Base-by-base conservation (phyloP, 176 grass and related monocot genomes). In the Tuctoria greenei region DNA sequence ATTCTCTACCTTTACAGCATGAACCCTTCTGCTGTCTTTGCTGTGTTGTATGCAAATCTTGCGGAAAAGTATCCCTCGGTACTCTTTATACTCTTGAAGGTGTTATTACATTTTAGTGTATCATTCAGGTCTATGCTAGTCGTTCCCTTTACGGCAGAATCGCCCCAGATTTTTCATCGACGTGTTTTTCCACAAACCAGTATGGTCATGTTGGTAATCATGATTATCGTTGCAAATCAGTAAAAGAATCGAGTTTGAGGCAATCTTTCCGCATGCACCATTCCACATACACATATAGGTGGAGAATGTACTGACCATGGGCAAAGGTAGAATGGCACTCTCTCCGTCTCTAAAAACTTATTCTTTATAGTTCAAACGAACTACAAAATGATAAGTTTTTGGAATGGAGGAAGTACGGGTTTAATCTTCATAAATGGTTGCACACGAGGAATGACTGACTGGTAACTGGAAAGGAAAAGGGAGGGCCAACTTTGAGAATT, bases 131-230 rank as follows among this genome's bases (percentile, higher is more conserved):
- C 17, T 51, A 36, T 41, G 28, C 12, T 25, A 25, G 68, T 68
- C 14, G 61, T 66, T 10, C 26, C 44, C 37, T 75, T 76, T 74
- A 43, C 4, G 55, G 69, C 50, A 18, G 86, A 74, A 69, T 38
- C 46, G 8, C 74, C 69, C 12, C 0, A 6, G 27, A 46, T 4
- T 63, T 44, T 62, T 17, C 10, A 21, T 79, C 20, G 2, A 62
- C 8, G 15, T 39, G 36, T 46, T 42, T 38, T 38, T 4, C 86
- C 11, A 31, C 15, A 38, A 67, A 28, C 54, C 7, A 39, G 36
- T 51, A 8, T 52, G 60, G 18, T 25, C 38, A 52, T 62, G 66
- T 72, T 10, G 10, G 18, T 43, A 50, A 6, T 58, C 11, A 49
- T 41, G 50, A 49, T 66, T 66, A 40, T 13, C 37, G 58, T 46